Evolutionary conservation across 202 grass and related monocot genomes (phyloP), one percentile per base, ranked within the genome.

Genomic region (Cymbopogon flexuosus): DNA sequence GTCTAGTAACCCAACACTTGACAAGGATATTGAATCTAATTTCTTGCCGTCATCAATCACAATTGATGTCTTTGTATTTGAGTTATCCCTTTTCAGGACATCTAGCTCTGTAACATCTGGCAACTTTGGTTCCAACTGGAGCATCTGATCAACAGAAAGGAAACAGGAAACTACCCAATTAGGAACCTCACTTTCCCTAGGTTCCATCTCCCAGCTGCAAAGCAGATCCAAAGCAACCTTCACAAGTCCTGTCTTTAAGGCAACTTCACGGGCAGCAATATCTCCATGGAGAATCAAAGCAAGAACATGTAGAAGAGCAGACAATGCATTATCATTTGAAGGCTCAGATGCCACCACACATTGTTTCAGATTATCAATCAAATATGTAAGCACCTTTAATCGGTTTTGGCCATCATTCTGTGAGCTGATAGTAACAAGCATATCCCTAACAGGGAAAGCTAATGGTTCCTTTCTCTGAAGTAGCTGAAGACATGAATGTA

Each of bases 271-370:
- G 35, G 92, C 90, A 49, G 81, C 88, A 40, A 77, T 69, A 75
- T 99, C 96, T 72, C 90, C 96, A 90, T 99, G 90, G 10, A 99
- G 88, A 90, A 99, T 89, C 77, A 99, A 85, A 84, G 96, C 92
- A 78, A 99, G 86, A 63, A 99, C 92, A 86, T 99, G 96, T 64
- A 96, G 95, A 63, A 93, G 65, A 23, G 92, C 83, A 78, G 92
- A 95, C 31, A 99, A 74, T 79, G 63, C 81, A 60, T 60, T 88
- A 70, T 75, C 83, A 58, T 87, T 92, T 42, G 77, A 75, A 56
- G 78, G 54, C 74, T 78, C 84, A 66, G 96, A 79, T 61, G 75
- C 49, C 16, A 65, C 72, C 65, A 84, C 78, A 71, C 77, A 88
- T 42, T 93, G 80, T 86, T 89, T 99, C 68, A 99, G 80, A 73